These are phyloP conservation scores for Hanseniaspora thailandica DNA, from an alignment of 805 yeast genomes.

Conservation along the genomic window DNA sequence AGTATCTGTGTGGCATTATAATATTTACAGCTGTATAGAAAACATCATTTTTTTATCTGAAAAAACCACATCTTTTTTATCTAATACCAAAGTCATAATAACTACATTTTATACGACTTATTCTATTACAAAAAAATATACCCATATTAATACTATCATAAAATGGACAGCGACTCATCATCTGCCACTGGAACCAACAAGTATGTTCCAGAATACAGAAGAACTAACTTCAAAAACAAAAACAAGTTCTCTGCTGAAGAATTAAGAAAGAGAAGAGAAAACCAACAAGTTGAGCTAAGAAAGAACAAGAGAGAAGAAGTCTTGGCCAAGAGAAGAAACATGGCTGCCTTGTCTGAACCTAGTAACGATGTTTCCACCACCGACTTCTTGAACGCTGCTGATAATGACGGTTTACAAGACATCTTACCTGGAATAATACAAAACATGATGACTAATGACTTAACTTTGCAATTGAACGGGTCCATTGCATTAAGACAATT, in stretches of 20 bases:
- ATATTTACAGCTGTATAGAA: no score
- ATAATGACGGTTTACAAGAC: conserved; percentile 32
- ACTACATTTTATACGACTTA: no score
- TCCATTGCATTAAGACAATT: conserved; percentile 90
- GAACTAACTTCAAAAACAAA: conserved; percentile 90
- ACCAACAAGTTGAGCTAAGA: conserved; percentile 89
- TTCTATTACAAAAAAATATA: background rate
- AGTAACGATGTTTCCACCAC: conserved; percentile 46
- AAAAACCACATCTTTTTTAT: no score
- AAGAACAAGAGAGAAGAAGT: conserved; percentile 95
- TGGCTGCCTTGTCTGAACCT: conserved; percentile 29
- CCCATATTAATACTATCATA: background rate
- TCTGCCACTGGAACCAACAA: conserved; percentile 44
- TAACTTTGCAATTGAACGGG: conserved; percentile 73
- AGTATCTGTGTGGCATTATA: no score
- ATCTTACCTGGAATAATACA: conserved; percentile 81
- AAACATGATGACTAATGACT: conserved; percentile 60
- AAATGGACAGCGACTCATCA: conserved; percentile 53
- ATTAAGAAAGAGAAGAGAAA: conserved; percentile 94
- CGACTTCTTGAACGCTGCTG: conserved; percentile 22
- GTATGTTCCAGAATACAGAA: conserved; percentile 94
- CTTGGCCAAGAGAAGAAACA: conserved; percentile 84
- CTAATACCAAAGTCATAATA: no score
- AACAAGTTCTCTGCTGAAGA: conserved; percentile 91
- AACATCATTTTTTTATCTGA: no score